Percentiles rank a stretch among this genome's conserved stretches.
phyloP scores from a whole-genome alignment of 176 grass and related monocot species.

The Carex scoparia region DNA sequence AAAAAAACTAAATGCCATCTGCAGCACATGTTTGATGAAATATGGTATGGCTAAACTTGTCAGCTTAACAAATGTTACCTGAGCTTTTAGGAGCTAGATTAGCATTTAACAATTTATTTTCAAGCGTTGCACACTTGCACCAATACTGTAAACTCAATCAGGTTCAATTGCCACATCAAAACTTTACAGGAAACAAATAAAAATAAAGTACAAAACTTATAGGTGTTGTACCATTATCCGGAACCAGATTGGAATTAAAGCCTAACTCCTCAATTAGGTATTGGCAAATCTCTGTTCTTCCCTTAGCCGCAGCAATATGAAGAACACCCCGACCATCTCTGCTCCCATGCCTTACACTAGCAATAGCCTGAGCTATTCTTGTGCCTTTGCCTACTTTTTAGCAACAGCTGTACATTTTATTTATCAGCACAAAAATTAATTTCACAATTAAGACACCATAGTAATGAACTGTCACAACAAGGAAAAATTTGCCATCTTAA shows the following conservation, averaged over 20 bases:
- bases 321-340: not conserved
- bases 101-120: not conserved
- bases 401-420: not conserved
- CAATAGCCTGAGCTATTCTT: not conserved
- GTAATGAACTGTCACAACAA: not conserved
- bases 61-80: not conserved
- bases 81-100: not conserved
- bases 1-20: too few species aligned
- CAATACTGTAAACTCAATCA: not conserved
- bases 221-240: not conserved
- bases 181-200: not conserved
- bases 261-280: not conserved
- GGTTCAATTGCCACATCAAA: not conserved
- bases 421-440: not conserved
- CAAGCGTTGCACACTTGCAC: not conserved
- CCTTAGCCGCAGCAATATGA: not conserved
- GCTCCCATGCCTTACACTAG: not conserved
- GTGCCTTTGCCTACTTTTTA: not conserved
- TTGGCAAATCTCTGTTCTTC: slow-evolving; percentile 2
- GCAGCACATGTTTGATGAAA: too few species aligned
- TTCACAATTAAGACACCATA: not conserved
- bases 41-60: too few species aligned
- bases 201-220: not conserved
- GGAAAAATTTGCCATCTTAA: not conserved
- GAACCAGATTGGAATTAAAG: not conserved